A percentile compares a stretch with the other conserved stretches of the same genome.
Evolutionary conservation across 345 rosid species (phyloP).

Genomic region (Aegle marmelos): DNA sequence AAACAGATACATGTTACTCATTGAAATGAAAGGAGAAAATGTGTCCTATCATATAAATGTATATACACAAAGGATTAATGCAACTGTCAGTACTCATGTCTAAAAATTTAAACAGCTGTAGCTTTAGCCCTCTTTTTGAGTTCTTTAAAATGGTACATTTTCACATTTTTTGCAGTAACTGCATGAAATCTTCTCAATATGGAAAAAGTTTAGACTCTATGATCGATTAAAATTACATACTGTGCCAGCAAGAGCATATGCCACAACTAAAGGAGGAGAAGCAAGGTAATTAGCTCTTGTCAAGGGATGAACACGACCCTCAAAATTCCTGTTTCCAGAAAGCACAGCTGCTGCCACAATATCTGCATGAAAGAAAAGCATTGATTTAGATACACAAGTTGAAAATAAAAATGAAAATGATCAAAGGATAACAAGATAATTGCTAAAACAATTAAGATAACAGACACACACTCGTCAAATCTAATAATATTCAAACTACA

Average conservation of each 20-base stretch:
- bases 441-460: neutral
- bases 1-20: constrained; percentile 8
- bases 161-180: neutral
- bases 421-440: neutral
- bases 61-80: neutral
- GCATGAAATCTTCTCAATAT: neutral
- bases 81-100: neutral
- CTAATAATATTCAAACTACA: neutral
- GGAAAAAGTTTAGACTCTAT: neutral
- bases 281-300: constrained; percentile 99
- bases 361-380: constrained; percentile 43
- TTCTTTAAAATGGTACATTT: neutral
- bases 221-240: constrained; percentile 35
- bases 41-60: neutral
- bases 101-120: neutral
- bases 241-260: constrained; percentile 99
- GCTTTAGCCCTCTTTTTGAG: neutral
- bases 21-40: neutral
- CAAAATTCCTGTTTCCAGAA: constrained; percentile 96
- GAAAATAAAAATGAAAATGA: neutral
- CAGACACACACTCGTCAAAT: neutral
- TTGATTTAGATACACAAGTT: neutral
- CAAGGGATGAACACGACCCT: constrained; percentile 96
- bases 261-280: constrained; percentile 97
- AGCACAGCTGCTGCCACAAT: constrained; percentile 93